Evolutionary conservation across 208 protist species (phyloP).

Genomic region (Wallacemonas sp.): DNA sequence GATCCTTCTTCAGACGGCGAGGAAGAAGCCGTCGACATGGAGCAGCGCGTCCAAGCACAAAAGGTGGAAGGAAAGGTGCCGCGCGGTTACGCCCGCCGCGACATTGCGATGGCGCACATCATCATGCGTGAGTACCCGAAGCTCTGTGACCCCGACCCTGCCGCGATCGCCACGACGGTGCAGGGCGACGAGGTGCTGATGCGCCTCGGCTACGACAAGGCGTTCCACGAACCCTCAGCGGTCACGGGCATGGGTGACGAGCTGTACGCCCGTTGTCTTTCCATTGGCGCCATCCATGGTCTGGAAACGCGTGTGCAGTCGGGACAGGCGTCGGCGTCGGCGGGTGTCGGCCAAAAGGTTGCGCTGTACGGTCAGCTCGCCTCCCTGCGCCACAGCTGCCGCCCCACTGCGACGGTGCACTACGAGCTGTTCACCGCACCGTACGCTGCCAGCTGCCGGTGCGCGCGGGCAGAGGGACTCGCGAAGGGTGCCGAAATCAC

Average conservation of each 20-base stretch:
- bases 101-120: slow-evolving; percentile 23
- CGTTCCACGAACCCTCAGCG: slow-evolving; percentile 25
- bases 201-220: slow-evolving; percentile 13
- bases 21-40: background rate
- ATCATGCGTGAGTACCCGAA: slow-evolving; percentile 53
- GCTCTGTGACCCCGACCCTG: slow-evolving; percentile 15
- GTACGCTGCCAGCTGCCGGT: slow-evolving; percentile 38
- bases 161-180: slow-evolving; percentile 24
- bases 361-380: slow-evolving; percentile 41
- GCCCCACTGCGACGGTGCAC: slow-evolving; percentile 38
- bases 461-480: slow-evolving; percentile 25
- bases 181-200: slow-evolving; percentile 18
- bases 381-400: slow-evolving; percentile 48
- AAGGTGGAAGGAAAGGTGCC: slow-evolving; percentile 17
- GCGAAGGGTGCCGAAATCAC: slow-evolving; percentile 40
- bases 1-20: background rate
- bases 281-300: slow-evolving; percentile 27
- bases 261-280: slow-evolving; percentile 29
- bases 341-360: slow-evolving; percentile 13
- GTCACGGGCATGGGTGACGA: slow-evolving; percentile 28
- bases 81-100: slow-evolving; percentile 23
- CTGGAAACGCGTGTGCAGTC: slow-evolving; percentile 14
- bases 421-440: slow-evolving; percentile 33
- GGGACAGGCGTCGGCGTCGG: background rate
- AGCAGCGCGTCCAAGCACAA: slow-evolving; percentile 5